Percentiles rank a stretch among this genome's conserved stretches.
These are phyloP conservation scores for Hordeum pubiflorum DNA, from an alignment of 202 grass and related monocot genomes.

Conservation along the genomic window DNA sequence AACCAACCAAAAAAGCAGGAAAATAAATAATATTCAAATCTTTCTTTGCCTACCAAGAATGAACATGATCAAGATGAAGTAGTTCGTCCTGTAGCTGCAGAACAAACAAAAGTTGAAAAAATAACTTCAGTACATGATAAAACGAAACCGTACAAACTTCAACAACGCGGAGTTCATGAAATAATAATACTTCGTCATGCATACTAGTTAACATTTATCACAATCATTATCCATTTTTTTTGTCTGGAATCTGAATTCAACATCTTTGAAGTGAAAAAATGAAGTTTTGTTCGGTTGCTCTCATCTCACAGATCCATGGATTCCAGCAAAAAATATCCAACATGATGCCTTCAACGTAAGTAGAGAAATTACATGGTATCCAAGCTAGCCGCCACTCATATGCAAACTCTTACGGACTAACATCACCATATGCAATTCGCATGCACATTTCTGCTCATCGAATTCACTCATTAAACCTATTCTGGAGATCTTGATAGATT, in stretches of 20 bases:
- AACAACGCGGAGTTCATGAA: background rate
- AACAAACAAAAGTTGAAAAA: slow-evolving; percentile 5
- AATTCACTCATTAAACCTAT: background rate
- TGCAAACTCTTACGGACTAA: background rate
- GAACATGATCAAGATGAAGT: slow-evolving; percentile 83
- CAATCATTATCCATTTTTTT: background rate
- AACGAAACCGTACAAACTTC: background rate
- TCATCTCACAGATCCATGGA: background rate
- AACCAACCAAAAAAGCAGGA: background rate
- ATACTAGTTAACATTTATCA: background rate
- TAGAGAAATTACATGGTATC: background rate
- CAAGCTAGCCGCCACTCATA: background rate
- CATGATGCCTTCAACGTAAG: background rate
- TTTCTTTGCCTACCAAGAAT: slow-evolving; percentile 65
- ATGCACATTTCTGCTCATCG: background rate
- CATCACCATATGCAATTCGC: background rate
- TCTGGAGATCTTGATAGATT: background rate
- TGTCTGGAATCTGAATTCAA: background rate
- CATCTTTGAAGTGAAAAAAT: background rate
- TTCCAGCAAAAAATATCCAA: background rate
- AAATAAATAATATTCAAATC: background rate
- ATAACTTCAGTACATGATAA: background rate
- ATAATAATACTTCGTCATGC: background rate
- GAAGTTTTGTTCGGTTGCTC: background rate
- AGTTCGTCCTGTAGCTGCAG: slow-evolving; percentile 97